Conservation (phyloP, 2,329 filamentous ascomycete species). For the Colletotrichum australisinense region DNA sequence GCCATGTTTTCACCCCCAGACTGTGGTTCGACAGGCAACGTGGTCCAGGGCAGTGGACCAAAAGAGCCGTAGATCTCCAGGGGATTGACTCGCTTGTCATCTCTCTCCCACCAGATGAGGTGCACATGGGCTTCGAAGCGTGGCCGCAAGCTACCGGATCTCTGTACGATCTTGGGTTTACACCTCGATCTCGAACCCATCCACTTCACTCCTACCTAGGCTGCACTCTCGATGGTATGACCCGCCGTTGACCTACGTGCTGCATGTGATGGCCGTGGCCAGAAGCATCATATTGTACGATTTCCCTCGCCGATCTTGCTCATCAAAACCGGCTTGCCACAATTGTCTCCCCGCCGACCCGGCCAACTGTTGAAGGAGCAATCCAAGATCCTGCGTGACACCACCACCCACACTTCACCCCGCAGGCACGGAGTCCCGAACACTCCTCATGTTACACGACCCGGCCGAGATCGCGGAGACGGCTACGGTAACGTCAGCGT, state of each 20-base stretch:
- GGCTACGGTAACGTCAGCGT: slow-evolving; percentile 25
- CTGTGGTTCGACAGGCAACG: neutral
- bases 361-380: slow-evolving; percentile 3
- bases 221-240: neutral
- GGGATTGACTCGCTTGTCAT: slow-evolving; percentile 16
- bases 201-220: neutral
- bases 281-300: slow-evolving; percentile 7
- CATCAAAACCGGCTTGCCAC: slow-evolving; percentile 4
- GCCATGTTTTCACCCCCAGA: slow-evolving; percentile 1
- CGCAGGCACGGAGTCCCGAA: slow-evolving; percentile 21
- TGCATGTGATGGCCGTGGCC: slow-evolving; percentile 16
- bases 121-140: slow-evolving; percentile 5
- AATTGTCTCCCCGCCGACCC: slow-evolving; percentile 10
- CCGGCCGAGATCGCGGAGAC: slow-evolving; percentile 34
- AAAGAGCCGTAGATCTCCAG: slow-evolving; percentile 12
- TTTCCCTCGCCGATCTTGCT: neutral
- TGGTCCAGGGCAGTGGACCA: slow-evolving; percentile 20
- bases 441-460: slow-evolving; percentile 16
- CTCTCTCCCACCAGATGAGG: neutral
- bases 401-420: slow-evolving; percentile 9
- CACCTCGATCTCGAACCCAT: slow-evolving; percentile 16
- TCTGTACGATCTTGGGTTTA: slow-evolving; percentile 12
- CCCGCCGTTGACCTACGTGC: slow-evolving; percentile 6
- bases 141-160: slow-evolving; percentile 12
- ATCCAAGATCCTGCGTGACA: neutral